Conservation (phyloP, 177 flowering plant genomes). For the Tripterygium wilfordii region DNA sequence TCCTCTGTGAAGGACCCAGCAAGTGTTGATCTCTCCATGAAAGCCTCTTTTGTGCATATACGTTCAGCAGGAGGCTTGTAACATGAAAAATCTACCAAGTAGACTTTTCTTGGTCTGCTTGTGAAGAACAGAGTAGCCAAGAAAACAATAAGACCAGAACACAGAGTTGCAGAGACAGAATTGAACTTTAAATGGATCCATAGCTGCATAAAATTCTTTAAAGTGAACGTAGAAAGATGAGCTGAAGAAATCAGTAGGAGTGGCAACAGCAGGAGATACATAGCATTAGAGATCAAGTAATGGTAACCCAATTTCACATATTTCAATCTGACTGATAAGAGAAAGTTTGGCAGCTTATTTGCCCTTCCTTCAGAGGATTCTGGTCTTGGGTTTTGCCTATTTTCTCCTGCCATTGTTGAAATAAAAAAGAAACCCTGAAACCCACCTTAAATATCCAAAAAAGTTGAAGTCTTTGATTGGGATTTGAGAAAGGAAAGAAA, state of each 20-base stretch:
- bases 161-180: slow-evolving; percentile 22
- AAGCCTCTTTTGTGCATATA: slow-evolving; percentile 38
- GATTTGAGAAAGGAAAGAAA: too few relatives aligned
- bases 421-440: too few relatives aligned
- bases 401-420: too few relatives aligned
- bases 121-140: slow-evolving; percentile 33
- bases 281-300: slow-evolving; percentile 35
- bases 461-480: too few relatives aligned
- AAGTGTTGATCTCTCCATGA: slow-evolving; percentile 35
- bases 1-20: slow-evolving; percentile 50
- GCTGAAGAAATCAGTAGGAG: slow-evolving; percentile 15
- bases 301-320: slow-evolving; percentile 45
- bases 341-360: slow-evolving; percentile 31
- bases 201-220: slow-evolving; percentile 14
- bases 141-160: slow-evolving; percentile 24
- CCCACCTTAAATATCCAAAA: too few relatives aligned
- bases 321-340: slow-evolving; percentile 29
- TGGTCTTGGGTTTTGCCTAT: too few relatives aligned
- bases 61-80: slow-evolving; percentile 43
- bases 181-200: slow-evolving; percentile 23
- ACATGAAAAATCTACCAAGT: slow-evolving; percentile 54
- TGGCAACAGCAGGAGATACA: slow-evolving; percentile 30
- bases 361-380: too few relatives aligned
- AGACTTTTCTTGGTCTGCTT: slow-evolving; percentile 38
- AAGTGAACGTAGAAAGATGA: slow-evolving; percentile 22